Conservation (phyloP, 2,329 filamentous ascomycete genomes). For the Furcasterigmium furcatum region DNA sequence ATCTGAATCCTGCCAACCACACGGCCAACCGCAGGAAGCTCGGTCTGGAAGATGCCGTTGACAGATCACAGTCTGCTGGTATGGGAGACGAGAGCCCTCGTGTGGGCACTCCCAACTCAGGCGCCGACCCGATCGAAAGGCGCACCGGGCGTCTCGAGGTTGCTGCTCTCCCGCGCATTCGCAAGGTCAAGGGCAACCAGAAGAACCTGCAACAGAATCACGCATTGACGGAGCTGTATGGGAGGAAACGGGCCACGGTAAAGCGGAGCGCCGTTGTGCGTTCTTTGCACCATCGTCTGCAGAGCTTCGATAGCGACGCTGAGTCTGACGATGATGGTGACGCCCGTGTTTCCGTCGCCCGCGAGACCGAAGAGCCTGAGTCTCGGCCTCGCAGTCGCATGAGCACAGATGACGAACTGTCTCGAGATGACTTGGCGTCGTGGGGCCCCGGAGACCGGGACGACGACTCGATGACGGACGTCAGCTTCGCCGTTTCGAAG, state of each 20-base stretch:
- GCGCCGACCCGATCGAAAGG: conserved; percentile 59
- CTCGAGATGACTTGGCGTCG: conserved; percentile 44
- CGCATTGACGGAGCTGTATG: conserved; percentile 67
- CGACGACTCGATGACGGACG: conserved; percentile 69
- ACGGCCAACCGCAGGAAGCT: conserved; percentile 74
- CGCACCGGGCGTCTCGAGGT: conserved; percentile 57
- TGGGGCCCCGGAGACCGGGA: conserved; percentile 50
- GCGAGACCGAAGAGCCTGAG: conserved; percentile 83
- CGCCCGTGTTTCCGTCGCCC: conserved; percentile 55
- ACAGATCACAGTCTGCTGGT: conserved; percentile 8
- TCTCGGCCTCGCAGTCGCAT: conserved; percentile 77
- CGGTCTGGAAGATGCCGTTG: conserved; percentile 40
- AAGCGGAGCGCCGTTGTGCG: conserved; percentile 66
- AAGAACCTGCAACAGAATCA: conserved; percentile 51
- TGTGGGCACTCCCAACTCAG: conserved; percentile 62
- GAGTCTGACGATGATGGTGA: conserved; percentile 83
- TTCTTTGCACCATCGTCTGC: conserved; percentile 76
- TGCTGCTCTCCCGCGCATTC: conserved; percentile 68
- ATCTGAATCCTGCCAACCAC: conserved; percentile 80
- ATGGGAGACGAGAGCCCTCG: conserved; percentile 61
- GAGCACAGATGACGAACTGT: conserved; percentile 51
- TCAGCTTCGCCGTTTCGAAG: conserved; percentile 62
- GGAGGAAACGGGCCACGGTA: conserved; percentile 56
- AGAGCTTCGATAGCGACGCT: conserved; percentile 72
- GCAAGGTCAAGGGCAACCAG: conserved; percentile 60